Evolutionary conservation across 2,329 filamentous ascomycete species (phyloP).

Genomic region (Lecanicillium sp.): DNA sequence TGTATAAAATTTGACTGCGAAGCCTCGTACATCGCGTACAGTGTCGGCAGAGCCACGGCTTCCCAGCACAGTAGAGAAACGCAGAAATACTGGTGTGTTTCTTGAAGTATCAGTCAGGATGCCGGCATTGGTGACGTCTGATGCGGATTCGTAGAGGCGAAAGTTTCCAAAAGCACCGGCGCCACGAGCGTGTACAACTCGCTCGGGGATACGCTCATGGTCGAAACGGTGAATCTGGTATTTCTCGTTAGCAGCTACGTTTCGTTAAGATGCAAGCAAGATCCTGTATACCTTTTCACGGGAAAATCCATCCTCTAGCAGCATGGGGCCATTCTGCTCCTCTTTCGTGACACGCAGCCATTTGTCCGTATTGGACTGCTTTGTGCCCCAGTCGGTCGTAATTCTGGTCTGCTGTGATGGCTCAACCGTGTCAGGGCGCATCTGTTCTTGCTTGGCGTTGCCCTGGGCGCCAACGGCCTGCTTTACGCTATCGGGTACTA

Average conservation of each 20-base stretch:
- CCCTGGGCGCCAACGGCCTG: not conserved
- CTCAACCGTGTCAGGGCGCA: slow-evolving; percentile 50
- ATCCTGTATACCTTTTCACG: slow-evolving; percentile 57
- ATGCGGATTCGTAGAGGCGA: slow-evolving; percentile 54
- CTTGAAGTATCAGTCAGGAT: slow-evolving; percentile 49
- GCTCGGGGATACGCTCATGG: slow-evolving; percentile 50
- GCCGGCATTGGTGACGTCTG: slow-evolving; percentile 58
- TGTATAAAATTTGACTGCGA: slow-evolving; percentile 60
- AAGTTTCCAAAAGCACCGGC: slow-evolving; percentile 65
- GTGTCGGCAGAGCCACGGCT: slow-evolving; percentile 71
- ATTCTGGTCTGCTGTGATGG: slow-evolving; percentile 49
- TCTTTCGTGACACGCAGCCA: slow-evolving; percentile 61
- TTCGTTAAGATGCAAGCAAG: too few species aligned
- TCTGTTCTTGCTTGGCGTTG: slow-evolving; percentile 29
- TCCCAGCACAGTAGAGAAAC: slow-evolving; percentile 72
- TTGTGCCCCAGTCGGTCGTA: slow-evolving; percentile 71
- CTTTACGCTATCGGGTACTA: not conserved
- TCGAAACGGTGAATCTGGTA: slow-evolving; percentile 67
- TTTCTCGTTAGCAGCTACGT: not conserved
- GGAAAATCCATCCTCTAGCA: slow-evolving; percentile 64
- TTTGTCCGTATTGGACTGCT: slow-evolving; percentile 64
- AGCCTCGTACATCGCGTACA: slow-evolving; percentile 75
- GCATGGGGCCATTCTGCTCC: slow-evolving; percentile 54
- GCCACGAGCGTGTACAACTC: slow-evolving; percentile 63
- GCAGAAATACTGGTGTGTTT: slow-evolving; percentile 59